Base-by-base conservation (phyloP, 164 flowering plant genomes). In the Saururus chinensis region DNA sequence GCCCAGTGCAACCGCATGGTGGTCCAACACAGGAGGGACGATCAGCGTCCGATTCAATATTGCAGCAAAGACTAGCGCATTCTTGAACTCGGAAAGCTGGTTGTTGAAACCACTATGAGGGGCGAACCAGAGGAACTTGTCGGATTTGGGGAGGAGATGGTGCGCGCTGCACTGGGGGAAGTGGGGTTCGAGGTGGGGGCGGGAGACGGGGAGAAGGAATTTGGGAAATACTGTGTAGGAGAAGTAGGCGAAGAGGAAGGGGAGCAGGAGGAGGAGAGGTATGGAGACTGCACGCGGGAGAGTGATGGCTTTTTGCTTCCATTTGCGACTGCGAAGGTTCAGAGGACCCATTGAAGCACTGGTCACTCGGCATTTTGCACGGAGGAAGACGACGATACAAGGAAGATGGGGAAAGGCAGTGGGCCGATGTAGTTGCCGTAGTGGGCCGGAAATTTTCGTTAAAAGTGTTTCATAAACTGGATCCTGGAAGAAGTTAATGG, bases 51-150 rank as follows among this genome's bases (percentile, higher is more conserved):
- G 82, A 69, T 93, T 90, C 49, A 93, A 66, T 13, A 93, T 82
- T 1, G 77, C 81, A 5, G 96, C 87, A 71, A 90, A 73, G 26
- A 93, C 26, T 23, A 88, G 37, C 8, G 91, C 96, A 62, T 88
- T 87, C 68, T 78, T 88, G 72, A 93, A 78, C 77, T 93, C 97
- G 6, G 95, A 74, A 1, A 90, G 77, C 80, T 93, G 99, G 72
- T 93, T 93, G 80, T 88, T 88, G 81, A 93, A 93, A 19, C 99
- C 97, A 58, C 99, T 93, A 74, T 93, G 96, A 0, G 97, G 97
- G 1, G 99, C 85, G 66, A 79, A 93, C 79, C 78, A 85, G 8
- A 91, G 68, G 70, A 85, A 88, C 53, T 62, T 84, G 53, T 82
- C 77, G 12, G 73, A 77, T 26, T 25, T 2, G 2, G 49, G 4